Evolutionary conservation across 1,284 basidiomycete genomes (phyloP), one percentile per base, ranked within the genome.

Genomic region (Mycena sp.): DNA sequence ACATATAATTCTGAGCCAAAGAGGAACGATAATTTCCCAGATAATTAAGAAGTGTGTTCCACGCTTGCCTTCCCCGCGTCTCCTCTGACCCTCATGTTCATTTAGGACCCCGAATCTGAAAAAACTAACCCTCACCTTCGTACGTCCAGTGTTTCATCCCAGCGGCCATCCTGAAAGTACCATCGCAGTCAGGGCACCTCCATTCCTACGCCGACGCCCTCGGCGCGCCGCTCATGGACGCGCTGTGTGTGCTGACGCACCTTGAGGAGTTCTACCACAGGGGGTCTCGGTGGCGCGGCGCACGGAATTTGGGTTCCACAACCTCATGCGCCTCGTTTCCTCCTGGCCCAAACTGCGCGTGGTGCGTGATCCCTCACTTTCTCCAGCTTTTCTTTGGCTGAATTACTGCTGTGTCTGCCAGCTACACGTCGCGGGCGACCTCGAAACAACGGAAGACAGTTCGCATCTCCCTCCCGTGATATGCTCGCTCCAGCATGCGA

Each of bases 41-140:
- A 2, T 56, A 4, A 6, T 56, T 7, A 16, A 16, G 30, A 19
- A 23, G 55, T 30, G 35, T 25, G 54, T 40, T 21, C 2, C 38
- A 9, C 6, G 5, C n/a, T 10, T 37, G 9, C 6, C 12, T 32
- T 26, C 23, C n/a, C n/a, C n/a, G 19, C 16, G 29, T 35, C 25
- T 21, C 6, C n/a, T 21, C 19, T 7, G n/a, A 5, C 25, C 23
- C 4, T 40, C 29, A 7, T 2, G 19, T 17, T 35, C 14, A 5
- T 23, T 16, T 17, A 57, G 55, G 28, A 57, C 44, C 6, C 55
- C 55, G 3, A 57, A 57, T 21, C 19, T 57, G 19, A 45, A 29
- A n/a, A 57, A 57, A n/a, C 45, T 57, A 14, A 57, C 55, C 5
- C 45, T 57, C 17, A 25, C 17, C n/a, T 57, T 57, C 23, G 55